Base-by-base conservation (phyloP, 1,284 basidiomycete genomes). In the Schizopora paradoxa region DNA sequence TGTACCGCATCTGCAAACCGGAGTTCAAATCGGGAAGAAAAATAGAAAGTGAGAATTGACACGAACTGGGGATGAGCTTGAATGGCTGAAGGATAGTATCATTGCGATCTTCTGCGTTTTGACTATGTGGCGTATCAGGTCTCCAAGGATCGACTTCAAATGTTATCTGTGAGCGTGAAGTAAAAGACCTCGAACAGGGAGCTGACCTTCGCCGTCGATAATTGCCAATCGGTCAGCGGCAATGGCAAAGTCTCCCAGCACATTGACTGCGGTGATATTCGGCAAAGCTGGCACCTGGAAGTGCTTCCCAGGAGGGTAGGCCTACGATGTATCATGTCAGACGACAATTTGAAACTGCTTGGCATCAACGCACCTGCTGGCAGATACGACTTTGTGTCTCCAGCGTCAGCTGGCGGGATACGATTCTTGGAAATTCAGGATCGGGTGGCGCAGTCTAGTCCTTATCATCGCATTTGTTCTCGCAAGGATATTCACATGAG, bases 71-170 rank as follows among this genome's bases (percentile, higher is more conserved):
- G 49, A 98, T 97, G 41, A 95, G 57, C 62, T 93, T 92, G 67
- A 93, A 91, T 0, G 94, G 94, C 41, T 76, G 71, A 14, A 78
- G 56, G 10, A 83, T 63, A 0, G 89, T 90, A 63, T 92, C 89
- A 33, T 73, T 61, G 26, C 93, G 72, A 35, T 75, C 68, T 5
- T 70, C 65, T 0, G 91, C 91, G 42, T 87, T 77, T 41, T 84
- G 77, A 52, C 85, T 87, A 59, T 94, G 90, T 0, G 91, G 90
- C 1, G 93, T 86, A 51, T 82, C 83, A 0, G 89, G 87, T 50
- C 86, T 76, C 92, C 92, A 96, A 3, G 93, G 92, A 64, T 95
- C 91, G 25, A 85, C 86, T 86, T 55, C 8, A 48, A 21, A 18
- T 45, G 43, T 47, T 18, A 19, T 46, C 8, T 35, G 27, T n/a